Evolutionary conservation across 2,329 filamentous ascomycete species (phyloP), one percentile per base, ranked within the genome.

Genomic region (Fusarium mundagurra): DNA sequence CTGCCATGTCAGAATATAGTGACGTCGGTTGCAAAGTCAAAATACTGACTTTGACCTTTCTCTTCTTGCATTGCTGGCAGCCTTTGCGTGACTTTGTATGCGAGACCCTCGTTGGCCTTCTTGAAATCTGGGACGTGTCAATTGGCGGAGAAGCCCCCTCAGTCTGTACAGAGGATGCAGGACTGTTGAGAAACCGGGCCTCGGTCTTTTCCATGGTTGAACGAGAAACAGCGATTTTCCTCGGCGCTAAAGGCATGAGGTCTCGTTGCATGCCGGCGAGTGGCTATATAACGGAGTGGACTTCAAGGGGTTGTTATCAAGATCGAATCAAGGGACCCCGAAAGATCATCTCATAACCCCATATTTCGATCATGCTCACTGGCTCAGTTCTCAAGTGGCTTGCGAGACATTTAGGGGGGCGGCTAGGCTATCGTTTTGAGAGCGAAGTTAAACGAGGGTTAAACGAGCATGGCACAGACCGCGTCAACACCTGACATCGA

Each of bases 381-480:
- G 34, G 24, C 20, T 41, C 18, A n/a, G 34, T 8, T 18, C 51
- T 41, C 34, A 1, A n/a, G 29, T 14, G 41, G n/a, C 9, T 8
- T 27, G 5, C 12, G 38, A 38, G 22, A 44, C 10, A 18, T 24
- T 20, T 5, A 14, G 10, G 27, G 3, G 29, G 14, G 48, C 29
- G 3, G 12, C 11, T 10, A 17, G n/a, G 45, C 27, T 48, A 18
- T 14, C 8, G 0, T 1, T 11, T 1, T 16, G 7, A 8, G 39
- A 67, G 38, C 64, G 51, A 67, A 20, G 27, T 48, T 67, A 27
- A 61, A 24, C 65, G 65, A 67, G 29, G 44, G 18, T 17, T 67
- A 45, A 67, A 67, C 64, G 64, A 67, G 27, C 27, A 4, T n/a
- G 17, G 18, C 31, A 34, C 17, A 29, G 45, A n/a, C 36, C 38